These are phyloP conservation scores for Aspergillus fructus DNA, from an alignment of 2,329 filamentous ascomycete genomes.

Conservation along the genomic window DNA sequence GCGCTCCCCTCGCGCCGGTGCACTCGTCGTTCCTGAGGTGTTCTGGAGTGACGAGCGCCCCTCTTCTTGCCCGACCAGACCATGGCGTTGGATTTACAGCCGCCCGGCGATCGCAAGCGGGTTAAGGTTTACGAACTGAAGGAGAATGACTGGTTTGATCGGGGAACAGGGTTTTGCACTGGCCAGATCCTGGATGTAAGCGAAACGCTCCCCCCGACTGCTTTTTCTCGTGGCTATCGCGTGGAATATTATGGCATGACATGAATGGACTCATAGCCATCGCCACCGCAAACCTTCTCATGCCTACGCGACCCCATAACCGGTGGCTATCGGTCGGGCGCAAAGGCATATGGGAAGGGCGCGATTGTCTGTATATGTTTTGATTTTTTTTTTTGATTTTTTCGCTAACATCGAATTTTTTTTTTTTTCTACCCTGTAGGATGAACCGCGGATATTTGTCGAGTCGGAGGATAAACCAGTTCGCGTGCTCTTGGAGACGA, in stretches of 20 bases:
- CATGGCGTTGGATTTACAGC: slow-evolving; percentile 50
- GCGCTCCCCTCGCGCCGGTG: slow-evolving; percentile 34
- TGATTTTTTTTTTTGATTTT: not conserved
- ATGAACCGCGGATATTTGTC: slow-evolving; percentile 85
- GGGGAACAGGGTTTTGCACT: slow-evolving; percentile 92
- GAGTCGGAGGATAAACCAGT: slow-evolving; percentile 90
- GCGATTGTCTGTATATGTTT: slow-evolving; percentile 5
- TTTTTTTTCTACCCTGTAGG: slow-evolving; percentile 45
- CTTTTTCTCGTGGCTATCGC: slow-evolving; percentile 14
- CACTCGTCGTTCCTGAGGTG: slow-evolving; percentile 36
- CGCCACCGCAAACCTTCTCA: slow-evolving; percentile 1
- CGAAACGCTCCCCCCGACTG: no score
- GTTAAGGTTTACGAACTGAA: slow-evolving; percentile 99
- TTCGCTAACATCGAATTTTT: slow-evolving; percentile 13
- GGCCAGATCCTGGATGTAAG: slow-evolving; percentile 73
- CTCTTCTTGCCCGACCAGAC: slow-evolving; percentile 33
- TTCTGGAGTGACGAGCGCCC: slow-evolving; percentile 41
- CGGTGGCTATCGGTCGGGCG: slow-evolving; percentile 15
- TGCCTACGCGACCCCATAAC: slow-evolving; percentile 16
- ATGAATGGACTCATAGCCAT: slow-evolving; percentile 7
- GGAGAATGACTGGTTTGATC: slow-evolving; percentile 98
- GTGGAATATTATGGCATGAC: slow-evolving; percentile 4
- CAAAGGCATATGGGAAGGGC: slow-evolving; percentile 18
- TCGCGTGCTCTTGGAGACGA: slow-evolving; percentile 80
- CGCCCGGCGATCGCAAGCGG: slow-evolving; percentile 56